Base-by-base conservation (phyloP, 768 basidiomycete species). In the Amanita exitialis region DNA sequence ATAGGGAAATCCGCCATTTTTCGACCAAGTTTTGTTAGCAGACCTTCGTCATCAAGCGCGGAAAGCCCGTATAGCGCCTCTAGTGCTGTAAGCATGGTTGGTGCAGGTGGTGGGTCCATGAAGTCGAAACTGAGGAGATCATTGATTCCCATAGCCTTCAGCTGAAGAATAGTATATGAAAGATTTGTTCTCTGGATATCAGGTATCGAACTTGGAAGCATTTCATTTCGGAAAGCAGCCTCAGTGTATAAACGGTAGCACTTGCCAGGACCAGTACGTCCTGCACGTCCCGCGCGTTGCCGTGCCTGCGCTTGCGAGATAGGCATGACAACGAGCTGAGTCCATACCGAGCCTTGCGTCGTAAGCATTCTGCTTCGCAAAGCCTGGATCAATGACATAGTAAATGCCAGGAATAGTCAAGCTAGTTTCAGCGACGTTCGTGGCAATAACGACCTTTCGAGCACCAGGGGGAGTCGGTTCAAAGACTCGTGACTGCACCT, bases 1-100 rank as follows among this genome's bases (percentile, higher is more conserved):
- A 98, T 91, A 10, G 96, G 96, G 69, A 98, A 97, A 65, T 99
- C 96, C 1, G 96, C 95, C 96, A 99, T 98, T 69, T 99, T 98
- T 52, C 96, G 79, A 1, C 96, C 96, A 7, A 99, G 71, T 23
- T 91, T 80, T 1, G 96, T 99, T 61, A 99, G 69, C 5, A 98
- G 71, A 4, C 96, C 96, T 69, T 99, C 96, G 56, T 98, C 93
- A 57, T 98, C 96, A 27, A 98, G 73, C 3, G 96, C 96, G 1
- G 93, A 96, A 12, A 98, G 74, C 3, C 94, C 96, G 66, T 95
- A 98, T 1, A 99, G 70, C 42, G 90, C 82, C 64, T 98, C 94
- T 41, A 99, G 69, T 1, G 96, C 96, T 1, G 96, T 95, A 57
- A 99, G 75, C 87, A 98, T 90, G 8, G 95, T 97, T 61, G 86